Evolutionary conservation across 176 grass and related monocot species (phyloP), one percentile per base, ranked within the genome.

Genomic region (Lolium perenne): DNA sequence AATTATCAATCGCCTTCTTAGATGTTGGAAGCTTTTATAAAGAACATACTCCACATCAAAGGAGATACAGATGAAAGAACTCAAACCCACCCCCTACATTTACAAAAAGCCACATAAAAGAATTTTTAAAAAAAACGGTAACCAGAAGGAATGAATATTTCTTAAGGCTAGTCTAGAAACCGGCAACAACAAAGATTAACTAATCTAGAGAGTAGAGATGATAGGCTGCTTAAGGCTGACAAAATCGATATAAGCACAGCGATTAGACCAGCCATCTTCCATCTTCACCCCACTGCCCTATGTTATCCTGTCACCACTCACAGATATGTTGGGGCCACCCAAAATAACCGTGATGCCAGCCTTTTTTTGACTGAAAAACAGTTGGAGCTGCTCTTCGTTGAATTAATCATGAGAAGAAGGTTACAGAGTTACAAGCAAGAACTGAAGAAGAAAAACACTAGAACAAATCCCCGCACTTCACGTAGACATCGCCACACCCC

Each of bases 261-360:
- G 4, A 7, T 22, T 45, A 10, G 10, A 25, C 12, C n/a, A 63
- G 23, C 8, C 38, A 47, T 35, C 26, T 23, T 69, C 59, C 45
- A 26, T 18, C 9, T 4, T 67, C 11, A 38, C 17, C 26, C 79
- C 38, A 29, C n/a, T 45, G 22, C 68, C 38, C 67, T 71, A 45
- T n/a, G 22, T 29, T 77, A 48, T 55, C 76, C 48, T 55, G 16
- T 56, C 59, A 66, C 13, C 13, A 18, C 77, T 80, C 77, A 80
- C 14, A 64, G 40, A 8, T 22, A 47, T 65, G 22, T 22, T 63
- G 77, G 77, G 25, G 38, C n/a, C 55, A 59, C 76, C 55, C 3
- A 46, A 46, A 15, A 38, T 12, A 21, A 79, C 23, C 18, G 47
- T 11, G 23, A 12, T 63, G 57, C 21, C 58, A 56, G 11, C 43